Conservation (phyloP, 169 alveolate genomes). For the Cryptosporidium ubiquitum region DNA sequence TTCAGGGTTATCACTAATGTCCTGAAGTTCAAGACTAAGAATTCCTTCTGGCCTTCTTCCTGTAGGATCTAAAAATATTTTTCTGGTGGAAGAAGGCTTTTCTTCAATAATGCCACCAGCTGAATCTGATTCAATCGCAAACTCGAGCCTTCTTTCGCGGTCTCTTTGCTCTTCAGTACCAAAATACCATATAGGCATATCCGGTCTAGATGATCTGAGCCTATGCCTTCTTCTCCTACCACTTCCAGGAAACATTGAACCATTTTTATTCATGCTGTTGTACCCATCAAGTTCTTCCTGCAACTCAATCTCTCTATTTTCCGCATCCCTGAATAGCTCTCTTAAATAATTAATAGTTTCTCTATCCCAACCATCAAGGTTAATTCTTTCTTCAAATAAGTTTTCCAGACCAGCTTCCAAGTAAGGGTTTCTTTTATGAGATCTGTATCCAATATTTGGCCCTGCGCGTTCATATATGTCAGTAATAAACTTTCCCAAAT, state of each 20-base stretch:
- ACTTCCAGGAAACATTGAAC: neutral
- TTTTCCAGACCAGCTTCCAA: neutral
- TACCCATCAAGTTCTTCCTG: slow-evolving; percentile 9
- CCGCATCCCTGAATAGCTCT: slow-evolving; percentile 57
- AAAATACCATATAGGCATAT: slow-evolving; percentile 64
- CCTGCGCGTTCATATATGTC: slow-evolving; percentile 31
- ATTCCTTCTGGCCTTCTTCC: slow-evolving; percentile 9
- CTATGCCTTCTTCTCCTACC: slow-evolving; percentile 16
- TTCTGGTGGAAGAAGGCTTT: neutral
- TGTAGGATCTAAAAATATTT: slow-evolving; percentile 35
- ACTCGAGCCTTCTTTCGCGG: slow-evolving; percentile 54
- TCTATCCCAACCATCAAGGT: slow-evolving; percentile 46
- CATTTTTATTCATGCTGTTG: neutral
- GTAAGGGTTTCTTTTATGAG: neutral
- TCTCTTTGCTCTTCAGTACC: slow-evolving; percentile 66
- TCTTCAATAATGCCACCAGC: slow-evolving; percentile 13
- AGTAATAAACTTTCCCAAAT: slow-evolving; percentile 8
- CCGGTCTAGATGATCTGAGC: slow-evolving; percentile 1
- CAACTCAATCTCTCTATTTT: slow-evolving; percentile 45
- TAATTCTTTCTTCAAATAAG: neutral
- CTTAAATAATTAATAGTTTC: slow-evolving; percentile 57
- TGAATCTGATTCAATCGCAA: slow-evolving; percentile 44
- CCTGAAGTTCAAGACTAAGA: slow-evolving; percentile 25
- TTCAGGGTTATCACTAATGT: slow-evolving; percentile 15
- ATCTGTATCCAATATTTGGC: neutral